A percentile compares a stretch with the other conserved stretches of the same genome.
Evolutionary conservation across 1,284 basidiomycete genomes (phyloP).

Genomic region (Fomitopsis betulina): DNA sequence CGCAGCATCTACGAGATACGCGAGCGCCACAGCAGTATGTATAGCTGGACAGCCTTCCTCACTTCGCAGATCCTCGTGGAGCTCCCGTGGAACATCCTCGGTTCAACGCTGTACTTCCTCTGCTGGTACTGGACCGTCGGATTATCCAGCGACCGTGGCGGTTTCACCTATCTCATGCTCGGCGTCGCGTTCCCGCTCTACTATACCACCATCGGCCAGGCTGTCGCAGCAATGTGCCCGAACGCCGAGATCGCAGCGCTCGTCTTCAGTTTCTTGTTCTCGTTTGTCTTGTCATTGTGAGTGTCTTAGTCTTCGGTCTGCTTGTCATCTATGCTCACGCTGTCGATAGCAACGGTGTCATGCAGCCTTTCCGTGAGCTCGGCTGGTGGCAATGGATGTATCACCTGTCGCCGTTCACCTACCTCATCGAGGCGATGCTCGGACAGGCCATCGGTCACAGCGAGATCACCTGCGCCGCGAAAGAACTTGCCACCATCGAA

Average conservation of each 20-base stretch:
- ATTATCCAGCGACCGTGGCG: slow-evolving; percentile 46
- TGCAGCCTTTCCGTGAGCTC: slow-evolving; percentile 59
- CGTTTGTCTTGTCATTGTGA: slow-evolving; percentile 61
- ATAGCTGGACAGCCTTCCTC: slow-evolving; percentile 76
- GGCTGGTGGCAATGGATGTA: slow-evolving; percentile 89
- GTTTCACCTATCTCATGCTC: slow-evolving; percentile 54
- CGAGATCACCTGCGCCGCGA: slow-evolving; percentile 38
- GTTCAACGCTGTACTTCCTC: slow-evolving; percentile 54
- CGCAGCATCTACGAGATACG: slow-evolving; percentile 60
- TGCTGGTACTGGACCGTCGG: slow-evolving; percentile 74
- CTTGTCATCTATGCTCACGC: slow-evolving; percentile 3
- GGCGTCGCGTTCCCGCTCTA: slow-evolving; percentile 52
- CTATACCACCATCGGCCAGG: slow-evolving; percentile 55
- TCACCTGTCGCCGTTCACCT: slow-evolving; percentile 72
- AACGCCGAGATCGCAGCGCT: slow-evolving; percentile 63
- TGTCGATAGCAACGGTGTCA: slow-evolving; percentile 49
- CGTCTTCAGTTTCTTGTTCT: slow-evolving; percentile 59
- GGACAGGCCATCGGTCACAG: slow-evolving; percentile 42
- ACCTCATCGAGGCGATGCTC: slow-evolving; percentile 55
- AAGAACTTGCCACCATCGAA: slow-evolving; percentile 42
- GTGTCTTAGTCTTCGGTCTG: slow-evolving; percentile 22
- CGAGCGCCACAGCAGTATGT: slow-evolving; percentile 72
- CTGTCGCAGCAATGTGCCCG: slow-evolving; percentile 63
- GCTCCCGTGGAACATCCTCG: slow-evolving; percentile 63
- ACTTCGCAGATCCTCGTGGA: slow-evolving; percentile 60